Base-by-base conservation (phyloP, 2,329 filamentous ascomycete species). In the Onygenales sp. region DNA sequence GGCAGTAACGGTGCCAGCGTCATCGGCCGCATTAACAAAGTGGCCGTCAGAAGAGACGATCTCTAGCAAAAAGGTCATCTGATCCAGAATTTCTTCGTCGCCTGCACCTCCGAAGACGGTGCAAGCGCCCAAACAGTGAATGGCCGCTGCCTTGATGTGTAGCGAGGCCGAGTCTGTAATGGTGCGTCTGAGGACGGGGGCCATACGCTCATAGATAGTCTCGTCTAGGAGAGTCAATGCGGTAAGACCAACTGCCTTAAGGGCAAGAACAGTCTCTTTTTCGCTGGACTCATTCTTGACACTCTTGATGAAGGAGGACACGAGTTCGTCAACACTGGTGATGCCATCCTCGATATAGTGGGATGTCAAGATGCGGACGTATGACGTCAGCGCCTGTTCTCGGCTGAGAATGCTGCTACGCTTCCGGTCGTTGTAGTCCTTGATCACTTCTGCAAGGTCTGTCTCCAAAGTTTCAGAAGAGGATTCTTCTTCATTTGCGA, bases 41-140 rank as follows among this genome's bases (percentile, higher is more conserved):
- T 85, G 78, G 2, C 90, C 90, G 60, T 95, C 89, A 7, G 84
- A 88, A 56, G 88, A 84, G 14, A 90, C 75, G 49, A 95, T 88
- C 55, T 90, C 86, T 9, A 92, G 72, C 32, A 92, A 73, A 58
- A 85, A 88, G 2, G 84, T 81, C 76, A 94, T 85, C 46, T 87
- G 75, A 36, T 90, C 85, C 42, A 85, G 74, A 0, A 84, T 81
- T 17, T 83, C 84, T 35, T 84, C 81, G 33, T 82, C 78, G 5
- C 81, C 79, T 1, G 86, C 87, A 2, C 89, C 89, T 13, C 86
- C 87, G 60, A 89, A 92, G 60, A 88, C 82, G 1, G 85, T 81
- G 27, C 82, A 82, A n/a, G 86, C 78, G 38, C 82, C 80, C 51
- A 94, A 79, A 10, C 86, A 80, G 62, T 86, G 82, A n/a, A 95